Percentiles rank a stretch among this genome's conserved stretches.
Conservation (phyloP, 225 moss, liverwort and hornwort genomes). For the Sphagnum contortum region DNA sequence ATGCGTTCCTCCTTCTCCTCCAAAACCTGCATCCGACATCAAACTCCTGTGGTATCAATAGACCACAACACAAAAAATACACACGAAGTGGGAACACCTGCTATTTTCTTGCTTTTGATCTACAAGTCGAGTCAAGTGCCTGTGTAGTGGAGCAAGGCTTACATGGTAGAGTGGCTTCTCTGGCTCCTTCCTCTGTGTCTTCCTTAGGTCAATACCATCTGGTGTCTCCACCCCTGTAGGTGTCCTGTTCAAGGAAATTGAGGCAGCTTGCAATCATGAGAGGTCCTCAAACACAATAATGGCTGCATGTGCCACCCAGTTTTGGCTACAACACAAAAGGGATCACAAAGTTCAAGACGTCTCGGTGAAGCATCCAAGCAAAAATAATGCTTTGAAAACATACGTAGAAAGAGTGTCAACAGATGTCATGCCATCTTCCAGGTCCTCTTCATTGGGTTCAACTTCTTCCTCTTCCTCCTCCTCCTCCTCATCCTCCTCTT, state of each 20-base stretch:
- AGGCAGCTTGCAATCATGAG: no score
- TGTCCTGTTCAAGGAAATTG: constrained; percentile 42
- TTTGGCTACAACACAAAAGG: no score
- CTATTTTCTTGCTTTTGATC: no score
- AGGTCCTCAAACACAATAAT: no score
- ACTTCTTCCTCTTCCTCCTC: constrained; percentile 85
- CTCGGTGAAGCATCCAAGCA: no score
- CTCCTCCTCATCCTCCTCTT: constrained; percentile 96
- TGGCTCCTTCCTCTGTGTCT: constrained; percentile 94
- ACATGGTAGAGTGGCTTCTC: constrained; percentile 95
- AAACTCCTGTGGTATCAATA: no score
- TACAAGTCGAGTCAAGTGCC: no score
- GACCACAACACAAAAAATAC: no score
- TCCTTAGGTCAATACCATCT: constrained; percentile 96
- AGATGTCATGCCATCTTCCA: constrained; percentile 91
- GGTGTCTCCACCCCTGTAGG: constrained; percentile 99
- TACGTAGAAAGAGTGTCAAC: constrained; percentile 98
- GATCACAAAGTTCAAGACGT: no score
- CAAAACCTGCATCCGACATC: constrained; percentile 39
- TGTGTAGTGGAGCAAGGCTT: not conserved
- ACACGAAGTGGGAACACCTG: no score
- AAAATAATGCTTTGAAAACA: constrained; percentile 5
- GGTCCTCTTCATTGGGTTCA: constrained; percentile 83
- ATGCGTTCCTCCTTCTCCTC: constrained; percentile 95
- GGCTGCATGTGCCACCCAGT: no score